Base-by-base conservation (phyloP, 495 filamentous ascomycete species). In the Hypoxylon perforatum region DNA sequence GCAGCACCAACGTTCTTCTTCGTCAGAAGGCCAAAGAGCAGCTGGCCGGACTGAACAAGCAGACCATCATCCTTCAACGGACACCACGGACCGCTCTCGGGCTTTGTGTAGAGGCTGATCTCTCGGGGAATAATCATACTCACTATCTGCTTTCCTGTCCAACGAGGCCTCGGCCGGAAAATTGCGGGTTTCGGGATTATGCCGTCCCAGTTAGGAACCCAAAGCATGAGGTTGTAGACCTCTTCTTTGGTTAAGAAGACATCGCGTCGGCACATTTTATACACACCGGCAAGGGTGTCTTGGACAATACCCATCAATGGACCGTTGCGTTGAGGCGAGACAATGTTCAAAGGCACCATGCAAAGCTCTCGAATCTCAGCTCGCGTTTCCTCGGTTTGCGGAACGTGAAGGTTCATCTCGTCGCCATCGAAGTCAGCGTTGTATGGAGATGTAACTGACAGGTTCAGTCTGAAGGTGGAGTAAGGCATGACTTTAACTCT, bases 381-480 rank as follows among this genome's bases (percentile, higher is more conserved):
- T 10, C 95, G 88, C 19, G 95, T 92, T 77, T 99, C 96, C 70
- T 99, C 94, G 15, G 91, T 91, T 75, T 99, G 95, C 7, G 95
- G 96, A 41, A 99, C 96, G 83, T 99, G 95, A 77, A 99, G 86
- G 74, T 99, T 99, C 95, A 99, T 99, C 79, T 99, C 95, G 77
- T 99, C 95, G 66, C 95, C 95, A 74, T 99, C 95, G 74, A 99
- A 99, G 89, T 99, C 95, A 62, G 95, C 95, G 77, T 99, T 99
- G 81, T 99, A 99, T 1, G 95, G 95, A 41, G 93, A 94, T 0
- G 95, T 99, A 69, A 99, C 95, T 0, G 95, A 99, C 60, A 99
- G 78, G 70, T 99, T 99, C 19, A 99, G 84, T 30, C 95, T 87
- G 82, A 99, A 99, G 1, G 95, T 99, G 2, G 95, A 99, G 76